Conservation (phyloP, 2,329 filamentous ascomycete species). For the Blumeriella jaapii region DNA sequence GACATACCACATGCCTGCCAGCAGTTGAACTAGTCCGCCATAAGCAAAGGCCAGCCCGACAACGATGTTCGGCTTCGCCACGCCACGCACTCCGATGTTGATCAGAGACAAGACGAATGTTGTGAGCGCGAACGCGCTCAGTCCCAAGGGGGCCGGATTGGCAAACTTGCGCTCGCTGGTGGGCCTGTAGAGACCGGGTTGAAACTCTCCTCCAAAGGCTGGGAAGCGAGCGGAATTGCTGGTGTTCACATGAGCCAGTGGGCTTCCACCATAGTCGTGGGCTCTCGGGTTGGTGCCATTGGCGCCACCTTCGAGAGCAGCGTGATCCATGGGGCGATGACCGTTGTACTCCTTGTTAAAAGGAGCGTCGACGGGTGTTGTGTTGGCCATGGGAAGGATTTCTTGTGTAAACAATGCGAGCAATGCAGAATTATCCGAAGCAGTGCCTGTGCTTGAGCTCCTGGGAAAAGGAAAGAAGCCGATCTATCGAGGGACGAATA, state of each 20-base stretch:
- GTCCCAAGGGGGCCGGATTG: constrained; percentile 49
- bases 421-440: no score
- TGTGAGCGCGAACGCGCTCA: constrained; percentile 50
- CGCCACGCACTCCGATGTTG: constrained; percentile 39
- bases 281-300: constrained; percentile 1
- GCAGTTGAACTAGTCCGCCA: constrained; percentile 55
- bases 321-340: neutral
- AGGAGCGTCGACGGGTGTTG: constrained; percentile 10
- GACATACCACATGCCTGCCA: constrained; percentile 55
- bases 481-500: no score
- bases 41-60: constrained; percentile 47
- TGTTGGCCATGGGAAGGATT: constrained; percentile 17
- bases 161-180: constrained; percentile 41
- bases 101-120: constrained; percentile 49
- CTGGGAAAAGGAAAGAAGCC: no score
- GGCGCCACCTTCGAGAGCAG: constrained; percentile 2
- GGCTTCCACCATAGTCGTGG: constrained; percentile 29
- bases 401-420: no score
- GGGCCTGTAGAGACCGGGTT: constrained; percentile 45
- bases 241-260: constrained; percentile 38
- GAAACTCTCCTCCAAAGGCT: constrained; percentile 47
- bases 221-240: constrained; percentile 32
- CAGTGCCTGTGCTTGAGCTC: no score
- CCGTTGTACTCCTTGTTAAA: constrained; percentile 19
- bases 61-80: constrained; percentile 40